Evolutionary conservation across 73 alveolate species (phyloP).

Genomic region (Tetrahymena elliotti): DNA sequence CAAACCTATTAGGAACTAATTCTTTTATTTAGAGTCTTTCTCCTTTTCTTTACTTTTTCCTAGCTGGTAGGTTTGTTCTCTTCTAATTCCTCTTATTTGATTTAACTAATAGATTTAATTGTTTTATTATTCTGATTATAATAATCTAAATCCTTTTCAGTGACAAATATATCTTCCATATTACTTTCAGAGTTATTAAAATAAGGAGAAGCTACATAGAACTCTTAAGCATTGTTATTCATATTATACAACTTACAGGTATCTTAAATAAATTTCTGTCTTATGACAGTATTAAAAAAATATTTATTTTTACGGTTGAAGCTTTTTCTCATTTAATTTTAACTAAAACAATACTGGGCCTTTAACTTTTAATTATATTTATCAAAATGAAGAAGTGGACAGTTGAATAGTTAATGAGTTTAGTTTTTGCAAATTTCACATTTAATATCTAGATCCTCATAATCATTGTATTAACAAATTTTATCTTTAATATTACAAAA

Average conservation of each 20-base stretch:
- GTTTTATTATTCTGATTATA: not conserved
- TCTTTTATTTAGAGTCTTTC: not conserved
- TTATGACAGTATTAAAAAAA: not conserved
- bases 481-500: not conserved
- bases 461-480: not conserved
- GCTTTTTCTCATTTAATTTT: not conserved
- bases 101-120: not conserved
- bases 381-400: not conserved
- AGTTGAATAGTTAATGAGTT: not conserved
- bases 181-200: not conserved
- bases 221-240: not conserved
- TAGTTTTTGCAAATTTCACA: not conserved
- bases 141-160: not conserved
- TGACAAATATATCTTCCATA: not conserved
- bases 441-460: not conserved
- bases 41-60: not conserved
- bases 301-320: not conserved
- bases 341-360: not conserved
- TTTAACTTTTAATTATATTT: not conserved
- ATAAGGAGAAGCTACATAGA: not conserved
- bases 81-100: not conserved
- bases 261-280: not conserved
- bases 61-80: not conserved
- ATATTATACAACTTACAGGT: not conserved
- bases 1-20: not conserved